Evolutionary conservation across 495 filamentous ascomycete species (phyloP).

Genomic region (Tuber melanosporum): DNA sequence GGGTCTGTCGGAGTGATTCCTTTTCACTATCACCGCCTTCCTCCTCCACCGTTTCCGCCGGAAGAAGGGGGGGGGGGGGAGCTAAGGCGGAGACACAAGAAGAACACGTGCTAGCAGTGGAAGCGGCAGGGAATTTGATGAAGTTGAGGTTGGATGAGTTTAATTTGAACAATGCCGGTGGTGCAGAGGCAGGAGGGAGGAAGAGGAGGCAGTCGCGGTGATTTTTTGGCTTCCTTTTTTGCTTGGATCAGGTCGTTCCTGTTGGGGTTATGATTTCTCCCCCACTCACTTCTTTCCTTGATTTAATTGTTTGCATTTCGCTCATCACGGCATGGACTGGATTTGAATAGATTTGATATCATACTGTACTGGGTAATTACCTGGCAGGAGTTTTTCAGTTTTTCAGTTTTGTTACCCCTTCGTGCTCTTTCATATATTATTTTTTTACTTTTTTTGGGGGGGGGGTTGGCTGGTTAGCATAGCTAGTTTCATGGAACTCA

Average conservation of each 20-base stretch:
- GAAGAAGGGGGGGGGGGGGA: not conserved
- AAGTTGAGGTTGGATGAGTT: constrained; percentile 10
- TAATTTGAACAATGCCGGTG: not conserved
- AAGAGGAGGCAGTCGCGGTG: constrained; percentile 1
- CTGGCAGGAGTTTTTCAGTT: not conserved
- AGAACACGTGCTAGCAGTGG: constrained; percentile 20
- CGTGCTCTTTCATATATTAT: not conserved
- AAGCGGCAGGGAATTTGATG: constrained; percentile 32
- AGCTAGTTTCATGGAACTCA: not conserved
- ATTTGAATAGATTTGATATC: not conserved
- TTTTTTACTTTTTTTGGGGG: not conserved
- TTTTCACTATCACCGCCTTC: not conserved
- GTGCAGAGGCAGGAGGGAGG: not conserved
- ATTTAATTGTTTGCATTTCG: not conserved
- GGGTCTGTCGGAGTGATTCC: not conserved
- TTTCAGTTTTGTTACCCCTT: not conserved
- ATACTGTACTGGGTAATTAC: not conserved
- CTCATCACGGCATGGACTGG: not conserved
- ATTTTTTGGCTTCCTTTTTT: not conserved
- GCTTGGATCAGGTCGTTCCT: not conserved
- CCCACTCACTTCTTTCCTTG: not conserved
- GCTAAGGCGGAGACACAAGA: constrained; percentile 18
- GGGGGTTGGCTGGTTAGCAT: not conserved
- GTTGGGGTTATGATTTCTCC: not conserved
- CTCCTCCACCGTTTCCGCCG: not conserved